Base-by-base conservation (phyloP, 73 alveolate species). In the Paramecium primaurelia region DNA sequence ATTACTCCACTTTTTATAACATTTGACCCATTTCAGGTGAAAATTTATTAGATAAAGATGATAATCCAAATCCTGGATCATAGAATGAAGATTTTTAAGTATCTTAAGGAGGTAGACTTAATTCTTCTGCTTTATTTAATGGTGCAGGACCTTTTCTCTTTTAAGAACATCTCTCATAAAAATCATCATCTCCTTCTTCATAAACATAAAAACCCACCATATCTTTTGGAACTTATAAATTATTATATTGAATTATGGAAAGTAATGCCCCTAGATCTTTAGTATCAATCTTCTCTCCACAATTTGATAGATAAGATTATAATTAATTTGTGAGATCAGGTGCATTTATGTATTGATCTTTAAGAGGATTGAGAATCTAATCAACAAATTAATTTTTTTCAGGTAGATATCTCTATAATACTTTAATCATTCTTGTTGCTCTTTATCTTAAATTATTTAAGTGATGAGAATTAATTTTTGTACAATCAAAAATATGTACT, bases 141-240 rank as follows among this genome's bases (percentile, higher is more conserved):
- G 94, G 94, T 12, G 75, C 80, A 71, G 94, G 94, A 8, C 94
- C 88, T 73, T 89, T 89, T 26, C 38, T 22, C 58, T 69, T 32
- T 44, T 42, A 89, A 30, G 86, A 71, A 20, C 86, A 71, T 89
- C 94, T 89, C 38, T 89, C 88, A 71, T 71, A 89, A 77, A 77
- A 89, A 12, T 42, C 92, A 26, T 83, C 90, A 71, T 89, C 94
- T 28, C 75, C 94, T 71, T 89, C 94, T 28, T 83, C 88, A 51
- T 89, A 69, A 6, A 42, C 51, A 40, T 89, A 80, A 47, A 32
- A 80, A 7, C 64, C 71, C 10, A 80, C 20, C 45, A 40, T 18
- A 5, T 80, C 71, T 26, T 49, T 45, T 2, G 91, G 91, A 10
- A 49, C 73, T 45, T 80, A 14, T 12, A 26, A 44, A 26, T 80